Percentiles rank a stretch among this genome's conserved stretches.
These are phyloP conservation scores for Tulasnella sp. DNA, from an alignment of 768 basidiomycete species.

Conservation along the genomic window DNA sequence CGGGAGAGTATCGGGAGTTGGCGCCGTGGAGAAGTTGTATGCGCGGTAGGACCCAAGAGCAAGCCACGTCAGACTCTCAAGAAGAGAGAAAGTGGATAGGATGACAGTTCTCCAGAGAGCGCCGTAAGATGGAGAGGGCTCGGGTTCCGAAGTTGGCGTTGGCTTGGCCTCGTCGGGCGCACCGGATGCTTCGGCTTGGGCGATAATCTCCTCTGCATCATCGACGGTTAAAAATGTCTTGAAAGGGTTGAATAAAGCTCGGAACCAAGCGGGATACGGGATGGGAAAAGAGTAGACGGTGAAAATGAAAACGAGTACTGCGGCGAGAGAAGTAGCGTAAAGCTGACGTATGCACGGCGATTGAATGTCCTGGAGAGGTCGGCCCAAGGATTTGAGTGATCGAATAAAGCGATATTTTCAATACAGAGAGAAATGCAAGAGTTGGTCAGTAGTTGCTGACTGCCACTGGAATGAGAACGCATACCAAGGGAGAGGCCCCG, in stretches of 20 bases:
- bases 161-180: not conserved
- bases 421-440: not conserved
- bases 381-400: not conserved
- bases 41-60: constrained; percentile 55
- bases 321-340: constrained; percentile 5
- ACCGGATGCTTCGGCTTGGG: not conserved
- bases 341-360: constrained; percentile 6
- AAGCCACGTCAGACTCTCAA: constrained; percentile 58
- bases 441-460: not conserved
- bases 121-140: not conserved
- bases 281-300: not conserved
- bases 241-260: constrained; percentile 12
- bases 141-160: not conserved
- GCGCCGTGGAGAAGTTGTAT: constrained; percentile 38
- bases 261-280: not conserved
- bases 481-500: not conserved
- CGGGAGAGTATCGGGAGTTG: not conserved
- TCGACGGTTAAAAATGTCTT: constrained; percentile 29
- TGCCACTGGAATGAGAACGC: not conserved
- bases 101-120: constrained; percentile 53
- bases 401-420: not conserved
- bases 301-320: not conserved
- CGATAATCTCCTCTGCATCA: constrained; percentile 32
- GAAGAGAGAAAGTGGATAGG: constrained; percentile 55
- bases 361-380: not conserved